Conservation (phyloP, 2,329 filamentous ascomycete species). For the Cladorrhinum sp. region DNA sequence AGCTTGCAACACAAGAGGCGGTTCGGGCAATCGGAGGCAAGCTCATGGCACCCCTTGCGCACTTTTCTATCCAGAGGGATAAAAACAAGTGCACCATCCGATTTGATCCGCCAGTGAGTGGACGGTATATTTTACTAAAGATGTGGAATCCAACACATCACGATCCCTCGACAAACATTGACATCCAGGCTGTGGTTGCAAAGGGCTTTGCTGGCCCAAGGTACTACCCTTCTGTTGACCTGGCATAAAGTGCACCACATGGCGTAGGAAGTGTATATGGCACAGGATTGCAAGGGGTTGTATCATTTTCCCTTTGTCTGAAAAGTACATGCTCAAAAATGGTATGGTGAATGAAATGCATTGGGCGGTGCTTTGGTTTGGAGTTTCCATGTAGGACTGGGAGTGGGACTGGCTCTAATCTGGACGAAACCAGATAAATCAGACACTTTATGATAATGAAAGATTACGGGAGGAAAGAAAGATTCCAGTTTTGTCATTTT, state of each 20-base stretch:
- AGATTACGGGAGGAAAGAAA: not conserved
- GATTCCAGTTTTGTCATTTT: not conserved
- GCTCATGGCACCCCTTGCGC: constrained; percentile 69
- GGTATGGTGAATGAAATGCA: not conserved
- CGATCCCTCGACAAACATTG: constrained; percentile 67
- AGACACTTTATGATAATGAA: not conserved
- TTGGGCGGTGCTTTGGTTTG: not conserved
- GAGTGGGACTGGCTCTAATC: not conserved
- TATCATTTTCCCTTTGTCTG: not conserved
- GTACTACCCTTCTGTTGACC: constrained; percentile 70
- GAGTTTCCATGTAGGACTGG: not conserved
- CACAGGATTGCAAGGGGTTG: not conserved
- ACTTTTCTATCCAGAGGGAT: constrained; percentile 78
- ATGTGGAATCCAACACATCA: constrained; percentile 73
- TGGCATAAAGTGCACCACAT: constrained; percentile 42
- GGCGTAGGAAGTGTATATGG: not conserved
- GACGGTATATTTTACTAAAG: constrained; percentile 82
- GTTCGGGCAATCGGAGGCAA: constrained; percentile 56
- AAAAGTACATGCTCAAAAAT: not conserved
- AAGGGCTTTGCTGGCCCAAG: constrained; percentile 83
- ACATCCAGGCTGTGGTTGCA: constrained; percentile 81
- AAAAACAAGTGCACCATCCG: constrained; percentile 83
- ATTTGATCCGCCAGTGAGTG: constrained; percentile 79
- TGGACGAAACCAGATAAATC: not conserved
- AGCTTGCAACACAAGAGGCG: constrained; percentile 55